A percentile compares a stretch with the other conserved stretches of the same genome.
phyloP scores from a whole-genome alignment of 2,329 filamentous ascomycete species.

The Penicillium thymicola region DNA sequence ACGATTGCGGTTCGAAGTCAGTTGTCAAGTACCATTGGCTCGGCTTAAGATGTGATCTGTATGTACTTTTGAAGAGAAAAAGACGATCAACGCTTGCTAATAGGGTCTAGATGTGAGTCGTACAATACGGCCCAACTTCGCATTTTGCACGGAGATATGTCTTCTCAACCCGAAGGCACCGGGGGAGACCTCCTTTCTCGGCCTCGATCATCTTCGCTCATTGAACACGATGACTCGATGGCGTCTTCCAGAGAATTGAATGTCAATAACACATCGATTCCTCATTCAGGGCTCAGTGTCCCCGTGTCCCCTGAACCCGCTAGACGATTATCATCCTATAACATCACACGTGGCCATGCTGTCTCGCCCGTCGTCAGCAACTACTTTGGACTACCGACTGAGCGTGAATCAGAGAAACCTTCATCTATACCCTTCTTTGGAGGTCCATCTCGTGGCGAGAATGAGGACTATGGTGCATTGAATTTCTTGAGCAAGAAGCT shows the following conservation, averaged over 20 bases:
- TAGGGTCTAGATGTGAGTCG: slow-evolving; percentile 41
- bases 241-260: slow-evolving; percentile 25
- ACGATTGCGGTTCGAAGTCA: slow-evolving; percentile 87
- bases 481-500: slow-evolving; percentile 54
- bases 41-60: slow-evolving; percentile 76
- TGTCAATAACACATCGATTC: slow-evolving; percentile 28
- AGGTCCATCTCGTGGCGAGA: slow-evolving; percentile 15
- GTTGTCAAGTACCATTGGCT: slow-evolving; percentile 91
- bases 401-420: slow-evolving; percentile 30
- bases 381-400: slow-evolving; percentile 43
- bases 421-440: slow-evolving; percentile 31
- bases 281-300: slow-evolving; percentile 22
- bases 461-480: slow-evolving; percentile 52
- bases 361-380: slow-evolving; percentile 45
- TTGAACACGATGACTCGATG: slow-evolving; percentile 22
- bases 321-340: slow-evolving; percentile 32
- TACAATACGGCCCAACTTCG: slow-evolving; percentile 47
- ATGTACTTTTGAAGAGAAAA: slow-evolving; percentile 17
- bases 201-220: slow-evolving; percentile 29
- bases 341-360: slow-evolving; percentile 38
- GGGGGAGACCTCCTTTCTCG: slow-evolving; percentile 19
- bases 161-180: slow-evolving; percentile 22
- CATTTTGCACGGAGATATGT: slow-evolving; percentile 34
- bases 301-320: slow-evolving; percentile 21
- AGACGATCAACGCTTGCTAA: slow-evolving; percentile 8